Conservation (phyloP, 2,329 filamentous ascomycete genomes). For the Tolypocladium amazonense region DNA sequence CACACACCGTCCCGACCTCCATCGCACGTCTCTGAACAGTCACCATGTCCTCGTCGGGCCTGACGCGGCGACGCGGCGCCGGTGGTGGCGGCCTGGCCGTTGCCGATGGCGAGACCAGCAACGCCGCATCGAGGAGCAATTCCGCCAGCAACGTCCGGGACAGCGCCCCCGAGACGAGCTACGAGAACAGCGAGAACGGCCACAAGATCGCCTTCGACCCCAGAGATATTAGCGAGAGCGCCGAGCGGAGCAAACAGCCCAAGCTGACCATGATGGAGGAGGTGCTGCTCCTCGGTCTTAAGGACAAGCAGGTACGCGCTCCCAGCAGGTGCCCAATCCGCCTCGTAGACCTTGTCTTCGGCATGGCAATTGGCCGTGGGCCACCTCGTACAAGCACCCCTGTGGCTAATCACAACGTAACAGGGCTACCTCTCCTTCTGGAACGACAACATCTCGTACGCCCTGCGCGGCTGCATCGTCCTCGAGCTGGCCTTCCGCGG, state of each 20-base stretch:
- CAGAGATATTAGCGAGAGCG: slow-evolving; percentile 92
- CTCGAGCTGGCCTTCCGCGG: slow-evolving; percentile 94
- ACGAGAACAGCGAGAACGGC: slow-evolving; percentile 86
- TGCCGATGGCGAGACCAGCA: slow-evolving; percentile 44
- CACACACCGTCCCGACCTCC: neutral
- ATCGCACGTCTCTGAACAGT: slow-evolving; percentile 10
- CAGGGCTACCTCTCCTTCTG: slow-evolving; percentile 98
- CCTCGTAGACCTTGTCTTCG: neutral
- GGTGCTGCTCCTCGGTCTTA: slow-evolving; percentile 85
- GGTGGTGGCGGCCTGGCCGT: slow-evolving; percentile 50
- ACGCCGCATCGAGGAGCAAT: slow-evolving; percentile 46
- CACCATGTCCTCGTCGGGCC: slow-evolving; percentile 35
- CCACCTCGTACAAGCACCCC: slow-evolving; percentile 2
- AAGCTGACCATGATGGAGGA: slow-evolving; percentile 99
- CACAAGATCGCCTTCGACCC: slow-evolving; percentile 99
- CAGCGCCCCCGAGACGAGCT: slow-evolving; percentile 63
- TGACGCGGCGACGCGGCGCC: slow-evolving; percentile 60
- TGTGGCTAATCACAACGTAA: slow-evolving; percentile 3
- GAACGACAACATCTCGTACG: slow-evolving; percentile 99
- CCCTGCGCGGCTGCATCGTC: slow-evolving; percentile 93
- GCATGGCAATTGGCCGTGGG: neutral
- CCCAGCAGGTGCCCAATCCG: neutral
- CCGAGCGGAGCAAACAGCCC: slow-evolving; percentile 92
- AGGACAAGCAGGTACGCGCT: slow-evolving; percentile 84
- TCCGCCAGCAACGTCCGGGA: slow-evolving; percentile 43